Evolutionary conservation across 2,329 filamentous ascomycete species (phyloP).

Genomic region (Harringtonia aguacate): DNA sequence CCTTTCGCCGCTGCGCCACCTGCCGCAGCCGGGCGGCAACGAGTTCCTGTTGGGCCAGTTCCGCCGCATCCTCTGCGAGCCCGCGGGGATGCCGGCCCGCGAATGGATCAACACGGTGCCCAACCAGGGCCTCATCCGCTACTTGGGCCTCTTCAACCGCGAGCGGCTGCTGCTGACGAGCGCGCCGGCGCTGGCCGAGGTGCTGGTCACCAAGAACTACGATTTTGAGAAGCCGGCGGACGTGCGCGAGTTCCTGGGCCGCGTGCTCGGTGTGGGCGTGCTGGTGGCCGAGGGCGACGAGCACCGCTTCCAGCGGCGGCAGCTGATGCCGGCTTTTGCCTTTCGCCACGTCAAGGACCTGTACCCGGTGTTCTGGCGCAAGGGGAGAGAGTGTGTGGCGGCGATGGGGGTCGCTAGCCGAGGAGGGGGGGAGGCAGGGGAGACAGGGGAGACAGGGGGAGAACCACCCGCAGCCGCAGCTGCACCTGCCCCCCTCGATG

Average conservation of each 20-base stretch:
- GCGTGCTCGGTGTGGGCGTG: conserved; percentile 59
- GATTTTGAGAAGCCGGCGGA: conserved; percentile 54
- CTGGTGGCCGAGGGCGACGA: conserved; percentile 84
- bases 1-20: conserved; percentile 36
- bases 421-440: too few species aligned
- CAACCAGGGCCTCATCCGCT: conserved; percentile 60
- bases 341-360: conserved; percentile 78
- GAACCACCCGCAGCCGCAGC: too few species aligned
- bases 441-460: too few species aligned
- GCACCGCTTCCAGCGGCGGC: conserved; percentile 72
- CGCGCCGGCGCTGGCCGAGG: conserved; percentile 57
- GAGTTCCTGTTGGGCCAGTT: conserved; percentile 40
- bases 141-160: conserved; percentile 48
- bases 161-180: conserved; percentile 52
- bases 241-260: conserved; percentile 44
- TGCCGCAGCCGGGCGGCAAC: conserved; percentile 32
- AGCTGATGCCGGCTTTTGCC: conserved; percentile 73
- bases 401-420: conserved; percentile 44
- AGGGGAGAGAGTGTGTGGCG: conserved; percentile 56
- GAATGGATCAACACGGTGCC: conserved; percentile 49
- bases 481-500: conserved; percentile 36
- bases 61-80: conserved; percentile 23
- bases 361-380: conserved; percentile 76
- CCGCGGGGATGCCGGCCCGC: conserved; percentile 32
- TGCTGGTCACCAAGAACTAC: conserved; percentile 59